A percentile compares a stretch with the other conserved stretches of the same genome.
phyloP scores from a whole-genome alignment of 768 basidiomycete species.

The Ramaria rubella region DNA sequence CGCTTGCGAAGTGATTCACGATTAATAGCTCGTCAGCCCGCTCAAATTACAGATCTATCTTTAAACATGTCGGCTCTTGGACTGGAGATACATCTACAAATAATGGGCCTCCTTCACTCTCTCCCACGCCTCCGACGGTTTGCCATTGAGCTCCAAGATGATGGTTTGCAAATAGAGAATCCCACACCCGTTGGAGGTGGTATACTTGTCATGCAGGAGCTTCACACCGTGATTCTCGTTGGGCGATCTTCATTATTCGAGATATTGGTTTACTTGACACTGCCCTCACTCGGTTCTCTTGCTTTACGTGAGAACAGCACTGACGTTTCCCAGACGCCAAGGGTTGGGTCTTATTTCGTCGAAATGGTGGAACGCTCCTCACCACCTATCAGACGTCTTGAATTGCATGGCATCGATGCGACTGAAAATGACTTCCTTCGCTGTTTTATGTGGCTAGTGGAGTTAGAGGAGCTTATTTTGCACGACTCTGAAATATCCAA shows the following conservation, averaged over 20 bases:
- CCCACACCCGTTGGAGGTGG: not conserved
- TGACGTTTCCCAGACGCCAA: not conserved
- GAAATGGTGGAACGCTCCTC: constrained; percentile 13
- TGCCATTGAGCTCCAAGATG: not conserved
- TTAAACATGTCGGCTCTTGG: not conserved
- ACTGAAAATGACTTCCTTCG: constrained; percentile 31
- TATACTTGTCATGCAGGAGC: not conserved
- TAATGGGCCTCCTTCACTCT: not conserved
- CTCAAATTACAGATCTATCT: not conserved
- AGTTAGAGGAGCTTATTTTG: constrained; percentile 42
- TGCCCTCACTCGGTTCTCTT: not conserved
- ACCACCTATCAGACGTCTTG: constrained; percentile 35
- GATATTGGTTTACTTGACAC: not conserved
- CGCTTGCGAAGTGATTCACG: not conserved
- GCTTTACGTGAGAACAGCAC: not conserved
- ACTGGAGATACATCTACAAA: not conserved
- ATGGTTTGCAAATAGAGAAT: not conserved
- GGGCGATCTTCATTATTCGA: not conserved
- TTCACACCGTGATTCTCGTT: not conserved
- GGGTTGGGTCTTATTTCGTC: not conserved
- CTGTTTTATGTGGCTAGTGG: constrained; percentile 31
- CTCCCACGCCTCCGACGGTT: not conserved
- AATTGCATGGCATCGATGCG: constrained; percentile 45
- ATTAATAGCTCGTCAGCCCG: not conserved
- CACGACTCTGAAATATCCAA: constrained; percentile 56